Evolutionary conservation across 2,329 filamentous ascomycete genomes (phyloP), one percentile per base, ranked within the genome.

Genomic region (Paecilomyces fulvus): DNA sequence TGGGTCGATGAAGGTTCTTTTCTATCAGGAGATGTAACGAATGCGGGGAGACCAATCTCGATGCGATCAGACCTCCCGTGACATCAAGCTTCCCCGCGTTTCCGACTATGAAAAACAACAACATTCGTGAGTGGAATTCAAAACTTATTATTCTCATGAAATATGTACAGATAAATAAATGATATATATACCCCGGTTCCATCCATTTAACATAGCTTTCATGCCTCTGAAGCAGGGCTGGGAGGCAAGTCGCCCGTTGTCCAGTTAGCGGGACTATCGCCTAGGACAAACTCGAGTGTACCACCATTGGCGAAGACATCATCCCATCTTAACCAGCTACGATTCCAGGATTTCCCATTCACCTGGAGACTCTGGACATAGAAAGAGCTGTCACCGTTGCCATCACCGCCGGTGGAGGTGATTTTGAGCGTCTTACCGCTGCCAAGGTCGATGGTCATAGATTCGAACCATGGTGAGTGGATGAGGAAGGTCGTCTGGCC

Each of bases 401-500:
- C 64, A 58, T 70, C 67, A 43, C 79, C 76, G 5, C 83, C 82
- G 0, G 70, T 78, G 0, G 79, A 74, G 0, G 79, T 83, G 51
- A 89, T 79, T 1, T 70, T 67, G 25, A 89, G 73, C 23, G 64
- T 76, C 66, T 82, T 84, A 3, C 75, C 78, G 2, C 65, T 73
- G 9, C 80, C 83, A 1, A 89, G 76, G 33, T 80, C 71, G 55
- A 90, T 81, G 0, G 75, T 83, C 60, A 88, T 72, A 43, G 82
- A 77, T 1, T 70, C 69, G 64, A 86, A 84, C 83, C 83, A 87
- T 0, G 85, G 84, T 6, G 82, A 83, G 2, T 80, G 81, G 54
- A 88, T 76, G 14, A 88, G 73, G 66, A 88, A 88, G 0, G 82
- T 86, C 0, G 83, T 83, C 73, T 88, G 85, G 0, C 84, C 85